Evolutionary conservation across 257 asterid genomes (phyloP).

Genomic region (Catharanthus roseus): DNA sequence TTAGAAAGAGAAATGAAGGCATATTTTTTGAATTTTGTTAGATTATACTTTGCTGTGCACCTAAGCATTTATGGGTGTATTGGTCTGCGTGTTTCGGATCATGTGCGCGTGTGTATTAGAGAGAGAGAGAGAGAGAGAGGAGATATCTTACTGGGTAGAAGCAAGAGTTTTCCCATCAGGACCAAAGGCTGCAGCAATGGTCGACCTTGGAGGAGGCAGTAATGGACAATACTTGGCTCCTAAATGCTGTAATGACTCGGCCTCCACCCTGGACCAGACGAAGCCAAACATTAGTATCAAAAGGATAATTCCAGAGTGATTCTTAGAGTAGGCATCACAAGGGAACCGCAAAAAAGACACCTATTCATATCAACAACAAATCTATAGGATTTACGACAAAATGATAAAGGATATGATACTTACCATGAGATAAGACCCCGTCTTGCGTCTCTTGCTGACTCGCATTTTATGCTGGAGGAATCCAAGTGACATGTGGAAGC

Average conservation of each 20-base stretch:
- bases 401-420: not conserved
- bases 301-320: conserved; percentile 1
- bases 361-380: not conserved
- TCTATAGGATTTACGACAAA: not conserved
- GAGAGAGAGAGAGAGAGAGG: not conserved
- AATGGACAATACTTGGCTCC: conserved; percentile 84
- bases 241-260: conserved; percentile 73
- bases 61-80: not conserved
- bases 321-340: not conserved
- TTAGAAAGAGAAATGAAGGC: not conserved
- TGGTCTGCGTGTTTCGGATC: not conserved
- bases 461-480: conserved; percentile 41
- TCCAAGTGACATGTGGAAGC: conserved; percentile 36
- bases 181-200: conserved; percentile 96
- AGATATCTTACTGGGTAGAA: conserved; percentile 72
- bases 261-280: conserved; percentile 68
- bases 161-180: conserved; percentile 94
- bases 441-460: conserved; percentile 63
- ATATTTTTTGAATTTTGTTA: not conserved
- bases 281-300: conserved; percentile 5
- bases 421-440: conserved; percentile 92
- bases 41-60: not conserved
- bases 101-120: not conserved
- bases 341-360: conserved; percentile 4
- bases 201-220: conserved; percentile 91